phyloP scores from a whole-genome alignment of 2,329 filamentous ascomycete species.

The Pseudogymnoascus sp. region DNA sequence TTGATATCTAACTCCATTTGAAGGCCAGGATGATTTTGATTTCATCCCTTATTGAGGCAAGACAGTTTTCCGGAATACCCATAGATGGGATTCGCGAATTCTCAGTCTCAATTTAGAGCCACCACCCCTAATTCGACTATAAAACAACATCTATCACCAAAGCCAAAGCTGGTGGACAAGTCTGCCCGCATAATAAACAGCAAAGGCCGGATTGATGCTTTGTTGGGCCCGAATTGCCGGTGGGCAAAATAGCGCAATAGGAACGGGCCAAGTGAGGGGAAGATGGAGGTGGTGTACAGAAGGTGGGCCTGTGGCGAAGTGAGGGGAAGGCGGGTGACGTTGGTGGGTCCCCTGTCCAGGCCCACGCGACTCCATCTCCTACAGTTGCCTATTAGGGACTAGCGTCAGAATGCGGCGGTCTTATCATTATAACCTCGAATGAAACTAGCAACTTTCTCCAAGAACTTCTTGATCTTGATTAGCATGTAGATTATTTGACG shows the following conservation, averaged over 20 bases:
- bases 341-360: neutral
- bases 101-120: neutral
- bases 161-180: neutral
- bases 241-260: neutral
- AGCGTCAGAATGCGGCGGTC: neutral
- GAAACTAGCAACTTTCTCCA: neutral
- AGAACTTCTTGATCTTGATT: constrained; percentile 1
- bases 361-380: neutral
- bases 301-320: neutral
- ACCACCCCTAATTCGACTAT: neutral
- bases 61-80: neutral
- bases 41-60: constrained; percentile 17
- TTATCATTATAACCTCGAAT: neutral
- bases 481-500: neutral
- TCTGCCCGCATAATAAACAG: neutral
- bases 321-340: neutral
- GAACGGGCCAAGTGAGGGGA: neutral
- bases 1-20: neutral
- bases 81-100: neutral
- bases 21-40: constrained; percentile 14
- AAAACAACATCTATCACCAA: neutral
- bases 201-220: neutral
- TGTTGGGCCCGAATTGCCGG: neutral
- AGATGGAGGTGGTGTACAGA: neutral
- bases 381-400: neutral